Percentiles rank a stretch among this genome's conserved stretches.
Conservation (phyloP, 2,329 filamentous ascomycete genomes). For the Cytospora paraplurivora region DNA sequence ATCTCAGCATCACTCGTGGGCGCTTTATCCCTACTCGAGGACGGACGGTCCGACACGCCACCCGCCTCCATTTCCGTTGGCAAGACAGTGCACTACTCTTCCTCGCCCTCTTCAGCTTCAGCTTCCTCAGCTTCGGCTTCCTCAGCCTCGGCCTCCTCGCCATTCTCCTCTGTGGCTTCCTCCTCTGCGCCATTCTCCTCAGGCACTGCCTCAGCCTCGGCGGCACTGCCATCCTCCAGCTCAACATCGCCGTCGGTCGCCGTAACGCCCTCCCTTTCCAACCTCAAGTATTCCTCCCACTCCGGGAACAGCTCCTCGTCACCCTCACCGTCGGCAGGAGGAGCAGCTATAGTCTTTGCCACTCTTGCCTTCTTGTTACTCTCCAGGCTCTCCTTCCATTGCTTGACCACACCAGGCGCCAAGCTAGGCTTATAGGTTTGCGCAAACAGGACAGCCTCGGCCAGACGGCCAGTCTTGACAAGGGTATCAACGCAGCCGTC, state of each 20-base stretch:
- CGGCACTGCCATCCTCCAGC: constrained; percentile 33
- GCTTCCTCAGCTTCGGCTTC: constrained; percentile 14
- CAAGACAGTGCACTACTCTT: constrained; percentile 27
- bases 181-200: constrained; percentile 34
- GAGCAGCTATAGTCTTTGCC: constrained; percentile 78
- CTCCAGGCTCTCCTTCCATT: constrained; percentile 85
- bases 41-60: background rate
- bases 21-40: background rate
- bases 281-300: constrained; percentile 85
- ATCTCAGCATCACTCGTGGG: constrained; percentile 4
- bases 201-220: constrained; percentile 28
- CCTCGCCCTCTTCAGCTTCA: constrained; percentile 22
- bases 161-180: constrained; percentile 30
- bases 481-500: constrained; percentile 80
- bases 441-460: constrained; percentile 87
- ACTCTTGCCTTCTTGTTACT: constrained; percentile 84
- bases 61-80: background rate
- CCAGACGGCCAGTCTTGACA: constrained; percentile 72
- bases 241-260: constrained; percentile 36
- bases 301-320: constrained; percentile 92
- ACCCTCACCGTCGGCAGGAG: constrained; percentile 62
- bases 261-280: constrained; percentile 72
- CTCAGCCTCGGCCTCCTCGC: constrained; percentile 4
- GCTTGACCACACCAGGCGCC: constrained; percentile 65
- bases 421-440: constrained; percentile 93